Percentiles rank a stretch among this genome's conserved stretches.
Evolutionary conservation across 805 yeast genomes (phyloP).

Genomic region (Candida ovalis): DNA sequence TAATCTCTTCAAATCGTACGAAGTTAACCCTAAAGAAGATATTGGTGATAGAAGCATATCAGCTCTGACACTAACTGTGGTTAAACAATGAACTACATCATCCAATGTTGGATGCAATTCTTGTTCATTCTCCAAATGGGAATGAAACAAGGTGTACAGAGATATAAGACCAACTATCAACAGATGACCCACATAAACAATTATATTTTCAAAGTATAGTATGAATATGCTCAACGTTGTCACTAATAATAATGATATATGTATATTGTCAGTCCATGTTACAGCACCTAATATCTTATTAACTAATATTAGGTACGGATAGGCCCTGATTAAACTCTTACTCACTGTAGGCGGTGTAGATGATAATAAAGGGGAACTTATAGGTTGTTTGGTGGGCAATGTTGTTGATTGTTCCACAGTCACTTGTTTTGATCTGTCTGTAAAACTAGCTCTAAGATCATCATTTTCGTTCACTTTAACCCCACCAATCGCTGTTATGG

Average conservation of each 20-base stretch:
- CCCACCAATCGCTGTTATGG: constrained; percentile 23
- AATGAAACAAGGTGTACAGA: constrained; percentile 55
- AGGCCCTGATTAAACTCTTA: constrained; percentile 73
- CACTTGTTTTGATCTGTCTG: constrained; percentile 31
- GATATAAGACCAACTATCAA: constrained; percentile 59
- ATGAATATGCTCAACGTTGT: constrained; percentile 53
- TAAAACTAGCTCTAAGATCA: constrained; percentile 37
- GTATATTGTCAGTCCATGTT: constrained; percentile 88
- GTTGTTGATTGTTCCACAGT: constrained; percentile 1
- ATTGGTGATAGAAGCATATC: constrained; percentile 81
- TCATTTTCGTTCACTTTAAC: constrained; percentile 30
- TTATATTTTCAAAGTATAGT: constrained; percentile 72
- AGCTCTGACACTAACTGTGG: constrained; percentile 69
- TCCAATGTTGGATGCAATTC: constrained; percentile 76
- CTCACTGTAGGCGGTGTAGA: constrained; percentile 91
- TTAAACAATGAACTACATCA: constrained; percentile 73
- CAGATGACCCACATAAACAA: constrained; percentile 81
- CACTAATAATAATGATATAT: constrained; percentile 65
- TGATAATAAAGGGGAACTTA: constrained; percentile 77
- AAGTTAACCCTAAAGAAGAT: constrained; percentile 64
- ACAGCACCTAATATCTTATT: constrained; percentile 67
- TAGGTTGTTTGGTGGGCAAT: constrained; percentile 27
- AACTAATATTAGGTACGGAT: constrained; percentile 76
- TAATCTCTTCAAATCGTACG: constrained; percentile 74
- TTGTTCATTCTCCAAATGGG: constrained; percentile 54